phyloP scores from a whole-genome alignment of 331 rosid species.

The Arachis monticola region DNA sequence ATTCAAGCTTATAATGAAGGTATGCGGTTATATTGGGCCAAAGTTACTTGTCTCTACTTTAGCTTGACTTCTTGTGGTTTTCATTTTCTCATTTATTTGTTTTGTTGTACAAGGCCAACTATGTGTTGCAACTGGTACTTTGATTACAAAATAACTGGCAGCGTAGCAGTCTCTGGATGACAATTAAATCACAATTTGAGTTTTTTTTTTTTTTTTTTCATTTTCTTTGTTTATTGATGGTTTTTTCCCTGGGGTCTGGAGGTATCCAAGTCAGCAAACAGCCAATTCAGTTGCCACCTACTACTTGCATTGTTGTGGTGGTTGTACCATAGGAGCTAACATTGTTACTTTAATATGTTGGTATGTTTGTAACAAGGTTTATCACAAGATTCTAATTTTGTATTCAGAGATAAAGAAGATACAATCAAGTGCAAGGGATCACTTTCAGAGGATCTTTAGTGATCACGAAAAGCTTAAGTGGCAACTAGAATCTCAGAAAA shows the following conservation, averaged over 20 bases:
- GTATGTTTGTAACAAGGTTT: constrained; percentile 37
- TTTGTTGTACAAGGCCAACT: constrained; percentile 25
- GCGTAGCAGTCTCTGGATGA: constrained; percentile 19
- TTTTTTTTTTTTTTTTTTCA: not conserved
- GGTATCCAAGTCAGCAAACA: not conserved
- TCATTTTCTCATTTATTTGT: constrained; percentile 20
- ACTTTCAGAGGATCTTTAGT: constrained; percentile 79
- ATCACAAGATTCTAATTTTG: constrained; percentile 41
- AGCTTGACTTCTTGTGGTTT: constrained; percentile 28
- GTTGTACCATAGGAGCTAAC: constrained; percentile 9
- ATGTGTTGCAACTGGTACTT: constrained; percentile 33
- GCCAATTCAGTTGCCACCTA: constrained; percentile 13
- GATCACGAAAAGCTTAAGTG: constrained; percentile 82
- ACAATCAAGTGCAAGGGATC: constrained; percentile 82
- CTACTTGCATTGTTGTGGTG: constrained; percentile 1
- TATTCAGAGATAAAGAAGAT: constrained; percentile 74
- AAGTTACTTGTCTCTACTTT: constrained; percentile 17
- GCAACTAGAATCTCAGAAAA: constrained; percentile 82
- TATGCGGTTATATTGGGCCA: constrained; percentile 40
- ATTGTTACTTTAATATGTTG: constrained; percentile 9
- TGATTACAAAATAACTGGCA: constrained; percentile 28
- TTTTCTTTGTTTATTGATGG: not conserved
- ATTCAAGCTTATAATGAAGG: constrained; percentile 87
- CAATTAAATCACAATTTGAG: constrained; percentile 10
- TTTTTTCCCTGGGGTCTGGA: not conserved